Conservation (phyloP, 495 filamentous ascomycete species). For the Pyronema domesticum region DNA sequence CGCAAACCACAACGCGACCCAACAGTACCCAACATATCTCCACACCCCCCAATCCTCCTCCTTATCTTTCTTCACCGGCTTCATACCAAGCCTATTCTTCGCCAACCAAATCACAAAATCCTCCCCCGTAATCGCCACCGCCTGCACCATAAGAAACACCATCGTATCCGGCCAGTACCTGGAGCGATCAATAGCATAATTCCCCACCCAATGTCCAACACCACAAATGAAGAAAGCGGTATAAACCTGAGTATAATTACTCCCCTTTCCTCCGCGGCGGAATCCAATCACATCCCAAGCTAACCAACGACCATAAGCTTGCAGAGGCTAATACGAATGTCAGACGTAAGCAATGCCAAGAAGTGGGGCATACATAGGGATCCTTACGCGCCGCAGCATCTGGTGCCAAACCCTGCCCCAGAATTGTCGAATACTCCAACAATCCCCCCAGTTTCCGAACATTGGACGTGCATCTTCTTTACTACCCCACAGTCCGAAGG, state of each 20-base stretch:
- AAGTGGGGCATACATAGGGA: too few relatives aligned
- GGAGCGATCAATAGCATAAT: background rate
- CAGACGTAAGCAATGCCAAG: too few relatives aligned
- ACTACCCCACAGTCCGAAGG: background rate
- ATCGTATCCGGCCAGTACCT: background rate
- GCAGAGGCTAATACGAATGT: background rate
- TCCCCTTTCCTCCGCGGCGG: background rate
- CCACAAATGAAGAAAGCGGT: background rate
- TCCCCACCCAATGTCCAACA: background rate
- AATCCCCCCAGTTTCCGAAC: background rate
- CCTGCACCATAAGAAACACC: background rate
- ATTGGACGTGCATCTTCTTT: background rate
- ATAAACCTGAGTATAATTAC: conserved; percentile 1
- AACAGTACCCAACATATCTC: background rate
- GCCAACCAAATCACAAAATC: background rate
- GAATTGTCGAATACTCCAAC: background rate
- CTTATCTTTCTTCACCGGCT: background rate
- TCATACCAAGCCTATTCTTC: background rate
- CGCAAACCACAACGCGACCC: background rate
- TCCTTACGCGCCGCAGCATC: background rate
- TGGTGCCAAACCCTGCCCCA: conserved; percentile 1
- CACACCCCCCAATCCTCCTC: background rate
- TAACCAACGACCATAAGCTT: background rate
- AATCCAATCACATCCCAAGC: background rate
- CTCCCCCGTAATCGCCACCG: background rate